Base-by-base conservation (phyloP, 192 early-diverging fungal species). In the Glomus cerebriforme region DNA sequence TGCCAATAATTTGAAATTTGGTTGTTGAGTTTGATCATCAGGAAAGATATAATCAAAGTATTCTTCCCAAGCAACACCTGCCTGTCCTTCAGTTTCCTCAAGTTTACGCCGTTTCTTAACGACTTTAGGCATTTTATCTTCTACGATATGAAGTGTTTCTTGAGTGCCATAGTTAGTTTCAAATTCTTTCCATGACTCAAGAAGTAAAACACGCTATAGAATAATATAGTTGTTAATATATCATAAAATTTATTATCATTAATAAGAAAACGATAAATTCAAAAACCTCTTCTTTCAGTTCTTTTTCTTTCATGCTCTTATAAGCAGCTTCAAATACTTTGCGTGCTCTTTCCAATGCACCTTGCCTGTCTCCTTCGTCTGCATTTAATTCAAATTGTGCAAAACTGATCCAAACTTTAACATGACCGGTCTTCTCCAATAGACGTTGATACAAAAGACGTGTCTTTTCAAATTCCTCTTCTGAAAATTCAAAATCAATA, bases 11-110 rank as follows among this genome's bases (percentile, higher is more conserved):
- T 97, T 99, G 78, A 98, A 89, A 80, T 93, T 93, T 10, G 95
- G 90, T 45, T 91, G 89, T 66, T 97, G 93, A 7, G 87, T 87
- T 79, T 96, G 92, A 78, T 99, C 98, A 75, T 99, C 98, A 35
- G 97, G 96, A 84, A 98, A 99, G 67, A 99, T 92, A 83, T 99
- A 99, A 79, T 99, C 97, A 88, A 94, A 96, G 90, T 97, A 99
- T 89, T 99, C 98, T 82, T 99, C 98, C 92, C 93, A 90, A 29
- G 92, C 89, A 35, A 86, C 86, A 65, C 87, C 87, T 29, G 80
- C 88, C 26, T 86, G 88, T 26, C 86, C 87, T 24, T 86, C 80
- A 75, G 88, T 85, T 60, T 90, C 91, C 27, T 88, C 87, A 13
- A 93, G 83, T 74, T 87, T 83, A 79, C 97, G 88, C 76, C 96